Percentiles rank a stretch among this genome's conserved stretches.
Evolutionary conservation across 2,329 filamentous ascomycete genomes (phyloP).

Genomic region (Colletotrichum sp.): DNA sequence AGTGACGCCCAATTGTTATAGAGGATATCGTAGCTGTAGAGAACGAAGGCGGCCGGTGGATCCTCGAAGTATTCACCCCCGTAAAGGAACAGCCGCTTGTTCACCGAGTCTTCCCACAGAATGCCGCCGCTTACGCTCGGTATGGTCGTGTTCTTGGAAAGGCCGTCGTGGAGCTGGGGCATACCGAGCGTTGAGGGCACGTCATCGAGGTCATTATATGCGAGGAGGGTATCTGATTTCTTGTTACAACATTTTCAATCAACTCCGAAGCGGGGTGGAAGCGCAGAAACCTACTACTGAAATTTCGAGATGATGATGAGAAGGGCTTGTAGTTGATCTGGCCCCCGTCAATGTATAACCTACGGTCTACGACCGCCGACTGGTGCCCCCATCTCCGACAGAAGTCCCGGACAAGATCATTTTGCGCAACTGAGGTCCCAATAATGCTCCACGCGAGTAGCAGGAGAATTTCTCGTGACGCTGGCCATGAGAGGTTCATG

Average conservation of each 20-base stretch:
- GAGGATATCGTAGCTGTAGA: background rate
- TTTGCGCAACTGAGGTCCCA: background rate
- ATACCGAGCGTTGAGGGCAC: background rate
- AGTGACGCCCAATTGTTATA: background rate
- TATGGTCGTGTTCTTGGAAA: background rate
- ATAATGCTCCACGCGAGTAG: background rate
- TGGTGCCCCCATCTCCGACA: background rate
- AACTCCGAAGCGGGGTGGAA: background rate
- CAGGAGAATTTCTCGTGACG: background rate
- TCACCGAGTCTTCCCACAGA: background rate
- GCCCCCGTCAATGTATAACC: background rate
- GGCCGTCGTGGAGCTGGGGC: background rate
- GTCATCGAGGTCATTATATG: background rate
- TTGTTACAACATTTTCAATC: background rate
- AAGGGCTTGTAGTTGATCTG: background rate
- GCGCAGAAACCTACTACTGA: background rate
- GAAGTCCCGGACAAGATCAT: background rate
- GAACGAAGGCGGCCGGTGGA: background rate
- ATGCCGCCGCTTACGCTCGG: background rate
- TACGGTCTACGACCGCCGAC: background rate
- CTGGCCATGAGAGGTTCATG: background rate
- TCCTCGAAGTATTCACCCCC: background rate
- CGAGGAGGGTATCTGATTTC: background rate
- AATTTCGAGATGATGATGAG: background rate
- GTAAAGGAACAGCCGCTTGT: background rate